A percentile compares a stretch with the other conserved stretches of the same genome.
Conservation (phyloP, 306 rosid genomes). For the Ormosia emarginata region DNA sequence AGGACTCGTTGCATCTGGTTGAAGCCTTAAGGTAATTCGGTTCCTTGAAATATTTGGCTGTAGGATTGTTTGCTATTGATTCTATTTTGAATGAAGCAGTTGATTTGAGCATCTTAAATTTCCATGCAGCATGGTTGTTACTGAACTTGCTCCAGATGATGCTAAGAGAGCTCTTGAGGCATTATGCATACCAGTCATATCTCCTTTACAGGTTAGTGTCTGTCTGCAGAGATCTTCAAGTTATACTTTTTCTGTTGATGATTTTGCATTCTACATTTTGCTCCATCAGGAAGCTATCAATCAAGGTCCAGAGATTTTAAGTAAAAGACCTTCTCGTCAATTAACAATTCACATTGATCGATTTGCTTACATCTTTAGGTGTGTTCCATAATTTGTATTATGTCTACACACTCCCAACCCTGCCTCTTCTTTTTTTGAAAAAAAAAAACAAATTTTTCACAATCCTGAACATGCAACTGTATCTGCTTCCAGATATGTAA, state of each 20-base stretch:
- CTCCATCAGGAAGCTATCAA: constrained; percentile 76
- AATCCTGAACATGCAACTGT: constrained; percentile 31
- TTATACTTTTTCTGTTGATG: constrained; percentile 1
- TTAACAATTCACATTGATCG: constrained; percentile 94
- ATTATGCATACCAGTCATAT: constrained; percentile 84
- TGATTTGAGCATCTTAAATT: constrained; percentile 28
- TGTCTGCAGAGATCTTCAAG: constrained; percentile 6
- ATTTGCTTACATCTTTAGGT: constrained; percentile 96
- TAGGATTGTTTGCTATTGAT: constrained; percentile 21
- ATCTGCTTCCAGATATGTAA: constrained; percentile 67
- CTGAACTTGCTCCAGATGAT: constrained; percentile 87
- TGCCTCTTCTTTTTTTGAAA: background rate
- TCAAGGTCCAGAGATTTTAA: constrained; percentile 77
- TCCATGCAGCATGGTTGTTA: constrained; percentile 76
- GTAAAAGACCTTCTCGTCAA: constrained; percentile 80
- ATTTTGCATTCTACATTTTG: constrained; percentile 26
- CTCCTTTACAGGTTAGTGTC: constrained; percentile 83
- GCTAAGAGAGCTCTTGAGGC: constrained; percentile 92
- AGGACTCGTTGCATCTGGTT: constrained; percentile 90
- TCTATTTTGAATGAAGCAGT: constrained; percentile 13
- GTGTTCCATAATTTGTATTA: constrained; percentile 18
- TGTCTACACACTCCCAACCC: constrained; percentile 8
- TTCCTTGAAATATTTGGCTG: constrained; percentile 4
- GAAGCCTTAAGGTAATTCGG: constrained; percentile 83
- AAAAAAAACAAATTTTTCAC: background rate